Conservation (phyloP, 371 early-diverging fungal species). For the Aphelidium insulamus region DNA sequence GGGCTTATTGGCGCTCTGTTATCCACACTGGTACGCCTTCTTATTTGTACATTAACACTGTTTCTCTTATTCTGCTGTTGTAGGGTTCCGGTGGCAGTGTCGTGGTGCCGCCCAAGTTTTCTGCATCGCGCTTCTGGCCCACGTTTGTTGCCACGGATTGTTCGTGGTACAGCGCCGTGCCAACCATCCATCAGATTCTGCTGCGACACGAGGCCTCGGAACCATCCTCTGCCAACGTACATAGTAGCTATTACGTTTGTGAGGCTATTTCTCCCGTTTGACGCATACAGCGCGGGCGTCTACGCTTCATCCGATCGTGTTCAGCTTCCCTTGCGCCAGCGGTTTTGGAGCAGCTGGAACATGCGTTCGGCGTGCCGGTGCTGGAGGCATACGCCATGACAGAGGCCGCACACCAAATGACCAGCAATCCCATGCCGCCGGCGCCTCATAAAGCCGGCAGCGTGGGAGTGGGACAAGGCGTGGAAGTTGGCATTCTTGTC, state of each 20-base stretch:
- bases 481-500: slow-evolving; percentile 45
- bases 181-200: slow-evolving; percentile 70
- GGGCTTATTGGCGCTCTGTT: slow-evolving; percentile 58
- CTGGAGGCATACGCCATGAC: slow-evolving; percentile 83
- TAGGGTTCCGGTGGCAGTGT: slow-evolving; percentile 51
- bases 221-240: slow-evolving; percentile 12
- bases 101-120: slow-evolving; percentile 57
- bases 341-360: slow-evolving; percentile 40
- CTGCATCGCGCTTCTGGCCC: slow-evolving; percentile 53
- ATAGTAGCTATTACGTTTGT: no score
- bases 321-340: slow-evolving; percentile 58
- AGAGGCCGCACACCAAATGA: slow-evolving; percentile 75
- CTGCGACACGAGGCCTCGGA: slow-evolving; percentile 23
- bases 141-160: slow-evolving; percentile 32
- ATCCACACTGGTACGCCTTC: slow-evolving; percentile 42
- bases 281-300: background rate
- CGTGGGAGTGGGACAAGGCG: slow-evolving; percentile 60
- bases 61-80: no score
- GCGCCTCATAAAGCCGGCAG: slow-evolving; percentile 49
- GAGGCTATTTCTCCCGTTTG: background rate
- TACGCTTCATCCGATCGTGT: slow-evolving; percentile 67
- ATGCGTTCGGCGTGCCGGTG: slow-evolving; percentile 47
- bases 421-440: slow-evolving; percentile 59
- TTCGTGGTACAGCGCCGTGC: slow-evolving; percentile 69
- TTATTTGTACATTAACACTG: no score